A percentile compares a stretch with the other conserved stretches of the same genome.
Evolutionary conservation across 2,329 filamentous ascomycete genomes (phyloP).

Genomic region (Fusarium protoensiforme): DNA sequence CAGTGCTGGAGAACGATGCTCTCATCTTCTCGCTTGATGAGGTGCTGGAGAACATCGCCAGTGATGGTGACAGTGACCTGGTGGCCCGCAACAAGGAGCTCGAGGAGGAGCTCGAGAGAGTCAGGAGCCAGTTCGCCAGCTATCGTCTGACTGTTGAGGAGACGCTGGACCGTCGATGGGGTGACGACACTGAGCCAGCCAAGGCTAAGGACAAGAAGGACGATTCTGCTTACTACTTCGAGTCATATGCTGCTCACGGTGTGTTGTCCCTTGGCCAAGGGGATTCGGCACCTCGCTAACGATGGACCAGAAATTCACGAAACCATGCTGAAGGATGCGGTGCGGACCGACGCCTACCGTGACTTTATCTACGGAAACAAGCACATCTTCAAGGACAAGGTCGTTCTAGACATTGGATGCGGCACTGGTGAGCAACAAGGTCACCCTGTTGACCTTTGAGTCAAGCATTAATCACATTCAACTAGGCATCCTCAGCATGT

Average conservation of each 20-base stretch:
- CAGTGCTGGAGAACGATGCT: constrained; percentile 88
- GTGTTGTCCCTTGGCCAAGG: constrained; percentile 34
- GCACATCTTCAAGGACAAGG: constrained; percentile 84
- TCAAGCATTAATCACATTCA: neutral
- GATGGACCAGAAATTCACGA: constrained; percentile 81
- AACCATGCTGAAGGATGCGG: constrained; percentile 91
- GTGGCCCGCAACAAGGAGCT: constrained; percentile 65
- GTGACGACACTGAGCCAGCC: constrained; percentile 60
- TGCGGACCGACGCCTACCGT: constrained; percentile 91
- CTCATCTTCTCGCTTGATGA: constrained; percentile 90
- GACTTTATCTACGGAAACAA: constrained; percentile 97
- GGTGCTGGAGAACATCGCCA: constrained; percentile 55
- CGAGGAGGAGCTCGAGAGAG: constrained; percentile 68
- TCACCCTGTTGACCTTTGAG: constrained; percentile 4
- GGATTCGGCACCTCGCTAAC: constrained; percentile 2
- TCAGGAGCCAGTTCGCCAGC: constrained; percentile 71
- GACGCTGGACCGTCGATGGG: constrained; percentile 74
- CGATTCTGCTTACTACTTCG: constrained; percentile 60
- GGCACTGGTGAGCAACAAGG: constrained; percentile 65
- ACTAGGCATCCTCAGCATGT: constrained; percentile 87
- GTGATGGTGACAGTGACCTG: constrained; percentile 50
- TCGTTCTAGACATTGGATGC: constrained; percentile 91
- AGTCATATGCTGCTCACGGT: constrained; percentile 74
- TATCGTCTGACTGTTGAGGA: constrained; percentile 74
- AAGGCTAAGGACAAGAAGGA: constrained; percentile 44